A percentile compares a stretch with the other conserved stretches of the same genome.
Evolutionary conservation across 495 filamentous ascomycete genomes (phyloP).

Genomic region (Penicillium simplicissimum): DNA sequence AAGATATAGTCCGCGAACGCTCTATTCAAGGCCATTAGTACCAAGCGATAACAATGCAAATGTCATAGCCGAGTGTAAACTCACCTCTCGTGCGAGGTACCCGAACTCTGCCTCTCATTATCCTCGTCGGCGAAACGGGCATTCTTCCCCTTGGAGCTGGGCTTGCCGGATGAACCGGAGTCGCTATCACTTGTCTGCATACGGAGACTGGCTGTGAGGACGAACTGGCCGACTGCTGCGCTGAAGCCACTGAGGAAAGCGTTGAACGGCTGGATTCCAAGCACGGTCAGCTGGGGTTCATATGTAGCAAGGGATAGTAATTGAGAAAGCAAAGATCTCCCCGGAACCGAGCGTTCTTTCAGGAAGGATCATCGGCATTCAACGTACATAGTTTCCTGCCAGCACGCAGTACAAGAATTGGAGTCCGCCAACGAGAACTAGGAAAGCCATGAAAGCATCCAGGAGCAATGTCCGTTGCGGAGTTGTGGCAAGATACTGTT

Average conservation of each 20-base stretch:
- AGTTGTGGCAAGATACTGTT: slow-evolving; percentile 75
- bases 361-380: not conserved
- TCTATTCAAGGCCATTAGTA: slow-evolving; percentile 42
- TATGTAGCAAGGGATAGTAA: not conserved
- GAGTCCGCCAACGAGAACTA: slow-evolving; percentile 79
- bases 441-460: slow-evolving; percentile 88
- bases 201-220: slow-evolving; percentile 83
- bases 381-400: slow-evolving; percentile 88
- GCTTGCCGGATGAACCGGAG: slow-evolving; percentile 16
- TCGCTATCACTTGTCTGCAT: slow-evolving; percentile 74
- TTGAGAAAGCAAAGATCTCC: not conserved
- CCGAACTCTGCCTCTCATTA: slow-evolving; percentile 32
- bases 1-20: slow-evolving; percentile 97
- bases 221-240: slow-evolving; percentile 96
- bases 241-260: slow-evolving; percentile 94
- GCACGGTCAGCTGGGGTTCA: not conserved
- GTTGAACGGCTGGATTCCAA: slow-evolving; percentile 79
- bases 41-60: not conserved
- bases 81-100: slow-evolving; percentile 52
- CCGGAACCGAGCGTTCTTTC: not conserved
- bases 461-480: slow-evolving; percentile 90
- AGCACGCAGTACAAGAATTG: slow-evolving; percentile 94
- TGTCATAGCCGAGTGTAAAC: slow-evolving; percentile 19
- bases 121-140: slow-evolving; percentile 29
- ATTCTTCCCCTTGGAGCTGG: slow-evolving; percentile 39